These are phyloP conservation scores for Pigoraptor vietnamica DNA, from an alignment of 78 protist genomes.

Conservation along the genomic window DNA sequence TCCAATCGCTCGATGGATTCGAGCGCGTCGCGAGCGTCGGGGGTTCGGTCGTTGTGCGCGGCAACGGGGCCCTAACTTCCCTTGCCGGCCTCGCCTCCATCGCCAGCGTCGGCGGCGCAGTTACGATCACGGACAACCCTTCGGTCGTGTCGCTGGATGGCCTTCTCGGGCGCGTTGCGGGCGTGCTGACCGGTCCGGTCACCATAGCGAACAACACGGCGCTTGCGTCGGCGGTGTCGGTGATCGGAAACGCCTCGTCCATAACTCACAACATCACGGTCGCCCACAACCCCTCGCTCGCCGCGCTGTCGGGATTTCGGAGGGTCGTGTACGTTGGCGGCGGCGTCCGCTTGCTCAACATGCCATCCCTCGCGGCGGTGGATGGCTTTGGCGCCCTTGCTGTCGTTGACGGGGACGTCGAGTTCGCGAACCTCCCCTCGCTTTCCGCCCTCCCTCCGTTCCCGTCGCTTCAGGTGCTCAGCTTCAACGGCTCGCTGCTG, in stretches of 20 bases:
- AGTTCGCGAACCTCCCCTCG: background rate
- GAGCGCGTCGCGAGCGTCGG: too few species aligned
- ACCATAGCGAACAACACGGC: background rate
- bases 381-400: background rate
- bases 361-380: background rate
- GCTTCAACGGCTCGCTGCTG: background rate
- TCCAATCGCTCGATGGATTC: too few species aligned
- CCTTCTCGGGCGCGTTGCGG: background rate
- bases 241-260: background rate
- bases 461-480: background rate
- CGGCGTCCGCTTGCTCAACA: background rate
- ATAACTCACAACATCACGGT: background rate
- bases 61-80: background rate
- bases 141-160: background rate
- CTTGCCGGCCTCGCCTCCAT: background rate
- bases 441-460: background rate
- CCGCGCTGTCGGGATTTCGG: background rate
- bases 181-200: background rate
- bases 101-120: background rate
- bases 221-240: background rate
- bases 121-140: background rate
- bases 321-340: background rate
- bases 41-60: background rate
- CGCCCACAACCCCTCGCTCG: background rate
- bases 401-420: background rate